A percentile compares a stretch with the other conserved stretches of the same genome.
phyloP scores from a whole-genome alignment of 257 asterid genomes.

The Solanum lycopersicoides region DNA sequence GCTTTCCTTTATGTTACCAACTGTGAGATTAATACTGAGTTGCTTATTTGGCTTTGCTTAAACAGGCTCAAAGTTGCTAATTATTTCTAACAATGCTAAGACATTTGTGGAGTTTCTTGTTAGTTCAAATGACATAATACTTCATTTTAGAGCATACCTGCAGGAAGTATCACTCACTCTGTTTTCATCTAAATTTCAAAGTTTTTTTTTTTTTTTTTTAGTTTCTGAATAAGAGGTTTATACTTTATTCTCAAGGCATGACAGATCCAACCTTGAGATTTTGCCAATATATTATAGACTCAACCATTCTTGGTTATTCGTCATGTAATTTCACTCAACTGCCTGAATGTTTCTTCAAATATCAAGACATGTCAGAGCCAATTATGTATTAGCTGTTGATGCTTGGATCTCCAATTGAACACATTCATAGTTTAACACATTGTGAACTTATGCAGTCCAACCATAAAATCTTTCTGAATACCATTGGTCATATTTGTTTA shows the following conservation, averaged over 20 bases:
- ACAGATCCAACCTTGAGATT: background rate
- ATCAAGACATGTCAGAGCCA: background rate
- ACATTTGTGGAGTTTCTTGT: background rate
- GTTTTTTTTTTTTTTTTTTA: background rate
- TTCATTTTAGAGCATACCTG: background rate
- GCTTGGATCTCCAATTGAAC: background rate
- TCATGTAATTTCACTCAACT: background rate
- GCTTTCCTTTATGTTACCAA: background rate
- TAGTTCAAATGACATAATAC: background rate
- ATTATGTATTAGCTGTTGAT: background rate
- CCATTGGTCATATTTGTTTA: background rate
- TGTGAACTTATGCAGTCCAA: background rate
- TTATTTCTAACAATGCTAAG: background rate
- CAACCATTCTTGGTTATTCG: background rate
- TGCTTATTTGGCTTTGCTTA: background rate
- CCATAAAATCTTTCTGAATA: background rate
- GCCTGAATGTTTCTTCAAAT: background rate
- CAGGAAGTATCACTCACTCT: background rate
- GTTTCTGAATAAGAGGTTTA: background rate
- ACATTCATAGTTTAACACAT: background rate
- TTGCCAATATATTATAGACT: background rate
- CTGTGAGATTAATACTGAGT: background rate
- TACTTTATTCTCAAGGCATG: background rate
- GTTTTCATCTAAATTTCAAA: background rate
- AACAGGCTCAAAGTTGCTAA: background rate